Conservation (phyloP, 352 stramenopile species). For the Pythium oligandrum region DNA sequence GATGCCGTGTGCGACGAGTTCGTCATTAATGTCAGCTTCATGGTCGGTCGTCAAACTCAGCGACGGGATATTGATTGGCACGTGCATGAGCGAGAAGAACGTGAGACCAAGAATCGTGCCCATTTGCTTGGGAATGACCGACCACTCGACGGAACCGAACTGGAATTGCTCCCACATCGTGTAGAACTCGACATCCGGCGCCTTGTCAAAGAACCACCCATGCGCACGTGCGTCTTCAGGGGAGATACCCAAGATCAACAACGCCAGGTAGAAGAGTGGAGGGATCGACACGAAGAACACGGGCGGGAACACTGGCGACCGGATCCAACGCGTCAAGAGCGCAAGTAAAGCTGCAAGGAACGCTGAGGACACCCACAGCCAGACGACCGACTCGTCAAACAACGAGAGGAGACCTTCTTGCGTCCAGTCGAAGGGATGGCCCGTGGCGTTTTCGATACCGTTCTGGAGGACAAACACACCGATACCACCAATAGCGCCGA, state of each 20-base stretch:
- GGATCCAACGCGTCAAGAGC: conserved; percentile 47
- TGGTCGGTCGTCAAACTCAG: conserved; percentile 77
- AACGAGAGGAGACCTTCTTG: conserved; percentile 40
- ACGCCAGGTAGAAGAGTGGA: conserved; percentile 63
- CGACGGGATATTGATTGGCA: conserved; percentile 94
- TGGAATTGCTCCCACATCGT: conserved; percentile 73
- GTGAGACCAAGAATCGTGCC: conserved; percentile 83
- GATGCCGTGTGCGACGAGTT: conserved; percentile 90
- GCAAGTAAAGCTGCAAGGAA: conserved; percentile 44
- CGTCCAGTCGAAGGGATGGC: conserved; percentile 56
- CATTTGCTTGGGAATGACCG: conserved; percentile 66
- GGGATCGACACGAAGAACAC: conserved; percentile 81
- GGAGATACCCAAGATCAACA: conserved; percentile 48
- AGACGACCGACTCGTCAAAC: conserved; percentile 44
- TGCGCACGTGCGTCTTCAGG: conserved; percentile 49
- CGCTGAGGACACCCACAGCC: conserved; percentile 66
- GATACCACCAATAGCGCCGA: conserved; percentile 94
- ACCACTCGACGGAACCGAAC: conserved; percentile 58
- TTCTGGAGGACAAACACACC: conserved; percentile 83
- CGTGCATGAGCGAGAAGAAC: conserved; percentile 93
- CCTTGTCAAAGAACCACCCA: conserved; percentile 74
- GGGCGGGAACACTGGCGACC: conserved; percentile 61
- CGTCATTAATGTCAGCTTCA: conserved; percentile 91
- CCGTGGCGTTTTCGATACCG: conserved; percentile 82
- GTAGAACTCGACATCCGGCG: conserved; percentile 67